These are phyloP conservation scores for Avena eriantha DNA, from an alignment of 176 grass and related monocot species.

Conservation along the genomic window DNA sequence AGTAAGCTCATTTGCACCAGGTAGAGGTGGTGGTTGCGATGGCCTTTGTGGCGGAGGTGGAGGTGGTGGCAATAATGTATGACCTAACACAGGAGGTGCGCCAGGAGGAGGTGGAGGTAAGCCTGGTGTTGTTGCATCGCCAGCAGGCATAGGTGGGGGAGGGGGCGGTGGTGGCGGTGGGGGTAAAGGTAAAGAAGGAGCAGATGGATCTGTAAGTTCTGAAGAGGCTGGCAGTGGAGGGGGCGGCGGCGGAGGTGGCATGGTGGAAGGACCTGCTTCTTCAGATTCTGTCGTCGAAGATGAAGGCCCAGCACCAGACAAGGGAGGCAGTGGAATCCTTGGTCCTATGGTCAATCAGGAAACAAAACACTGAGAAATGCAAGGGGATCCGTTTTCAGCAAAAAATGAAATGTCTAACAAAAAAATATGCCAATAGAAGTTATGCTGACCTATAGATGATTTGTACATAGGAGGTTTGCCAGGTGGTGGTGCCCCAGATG, in stretches of 20 bases:
- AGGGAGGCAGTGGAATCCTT: slow-evolving; percentile 68
- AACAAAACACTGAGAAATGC: slow-evolving; percentile 37
- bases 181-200: slow-evolving; percentile 57
- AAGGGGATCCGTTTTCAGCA: neutral
- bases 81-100: slow-evolving; percentile 57
- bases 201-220: slow-evolving; percentile 60
- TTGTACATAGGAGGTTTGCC: slow-evolving; percentile 97
- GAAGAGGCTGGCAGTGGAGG: slow-evolving; percentile 64
- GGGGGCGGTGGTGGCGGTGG: slow-evolving; percentile 57
- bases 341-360: slow-evolving; percentile 61
- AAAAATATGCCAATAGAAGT: slow-evolving; percentile 9
- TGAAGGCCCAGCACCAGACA: slow-evolving; percentile 58
- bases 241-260: slow-evolving; percentile 75
- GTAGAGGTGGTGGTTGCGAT: slow-evolving; percentile 50
- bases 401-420: neutral
- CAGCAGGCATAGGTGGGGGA: slow-evolving; percentile 54
- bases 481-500: slow-evolving; percentile 87
- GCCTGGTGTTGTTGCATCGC: slow-evolving; percentile 38
- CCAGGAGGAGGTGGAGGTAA: slow-evolving; percentile 72
- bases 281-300: slow-evolving; percentile 72
- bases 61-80: slow-evolving; percentile 58
- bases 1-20: slow-evolving; percentile 51
- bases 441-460: slow-evolving; percentile 73
- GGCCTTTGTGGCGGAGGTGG: slow-evolving; percentile 73
- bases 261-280: slow-evolving; percentile 69